Conservation (phyloP, 306 rosid species). For the Citrullus mucosospermus region DNA sequence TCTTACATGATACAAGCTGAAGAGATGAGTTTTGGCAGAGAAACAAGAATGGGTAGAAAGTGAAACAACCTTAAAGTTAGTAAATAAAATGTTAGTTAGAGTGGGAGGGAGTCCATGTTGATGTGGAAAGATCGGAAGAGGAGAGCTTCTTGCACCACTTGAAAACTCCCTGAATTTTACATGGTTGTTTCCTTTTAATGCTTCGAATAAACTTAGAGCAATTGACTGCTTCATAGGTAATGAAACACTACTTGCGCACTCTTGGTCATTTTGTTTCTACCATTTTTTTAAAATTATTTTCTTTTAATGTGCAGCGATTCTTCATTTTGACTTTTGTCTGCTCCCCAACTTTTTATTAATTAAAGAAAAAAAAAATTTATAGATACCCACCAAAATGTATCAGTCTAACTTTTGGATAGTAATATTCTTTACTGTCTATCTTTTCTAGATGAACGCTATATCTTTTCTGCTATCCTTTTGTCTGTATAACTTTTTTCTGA, state of each 20-base stretch:
- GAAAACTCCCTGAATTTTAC: background rate
- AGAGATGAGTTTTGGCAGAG: background rate
- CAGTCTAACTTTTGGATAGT: background rate
- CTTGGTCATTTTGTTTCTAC: background rate
- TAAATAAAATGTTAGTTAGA: background rate
- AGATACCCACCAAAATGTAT: background rate
- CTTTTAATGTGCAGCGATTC: background rate
- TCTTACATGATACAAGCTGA: background rate
- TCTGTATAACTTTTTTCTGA: background rate
- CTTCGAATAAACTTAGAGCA: background rate
- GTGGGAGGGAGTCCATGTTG: background rate
- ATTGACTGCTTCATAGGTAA: background rate
- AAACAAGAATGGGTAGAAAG: background rate
- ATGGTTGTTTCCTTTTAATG: background rate
- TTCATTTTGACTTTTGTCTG: background rate
- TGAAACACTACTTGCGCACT: background rate
- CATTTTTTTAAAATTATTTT: background rate
- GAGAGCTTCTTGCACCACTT: background rate
- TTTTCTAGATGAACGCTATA: background rate
- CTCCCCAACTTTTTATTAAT: background rate
- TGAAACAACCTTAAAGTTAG: background rate
- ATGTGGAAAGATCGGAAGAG: background rate
- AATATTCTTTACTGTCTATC: background rate
- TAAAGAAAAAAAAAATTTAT: background rate
- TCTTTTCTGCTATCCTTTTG: background rate